A percentile compares a stretch with the other conserved stretches of the same genome.
Evolutionary conservation across 2,329 filamentous ascomycete genomes (phyloP).

Genomic region (Fusarium sp.): DNA sequence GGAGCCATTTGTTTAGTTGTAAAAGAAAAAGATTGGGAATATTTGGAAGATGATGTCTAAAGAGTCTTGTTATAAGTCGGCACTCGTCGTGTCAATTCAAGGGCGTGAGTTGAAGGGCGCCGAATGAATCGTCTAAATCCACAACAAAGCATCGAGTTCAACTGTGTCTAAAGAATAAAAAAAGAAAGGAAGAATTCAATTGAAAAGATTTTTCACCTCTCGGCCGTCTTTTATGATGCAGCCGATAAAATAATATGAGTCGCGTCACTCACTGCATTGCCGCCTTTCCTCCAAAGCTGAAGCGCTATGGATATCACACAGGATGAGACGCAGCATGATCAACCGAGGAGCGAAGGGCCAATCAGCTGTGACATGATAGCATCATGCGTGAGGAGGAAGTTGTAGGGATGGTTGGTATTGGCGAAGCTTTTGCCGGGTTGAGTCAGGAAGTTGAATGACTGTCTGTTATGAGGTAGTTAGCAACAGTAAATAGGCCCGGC

Average conservation of each 20-base stretch:
- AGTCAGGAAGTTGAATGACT: background rate
- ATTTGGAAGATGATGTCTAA: background rate
- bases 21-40: background rate
- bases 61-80: background rate
- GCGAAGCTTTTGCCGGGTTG: background rate
- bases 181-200: background rate
- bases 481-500: too few relatives aligned
- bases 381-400: background rate
- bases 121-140: background rate
- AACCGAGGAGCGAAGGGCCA: background rate
- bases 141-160: background rate
- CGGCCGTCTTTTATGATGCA: background rate
- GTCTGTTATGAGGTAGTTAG: background rate
- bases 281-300: constrained; percentile 11
- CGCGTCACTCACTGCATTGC: background rate
- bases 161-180: background rate
- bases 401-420: background rate
- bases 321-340: background rate
- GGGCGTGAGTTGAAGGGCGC: background rate
- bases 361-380: background rate
- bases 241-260: background rate
- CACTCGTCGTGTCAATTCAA: background rate
- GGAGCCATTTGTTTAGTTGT: background rate
- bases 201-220: background rate
- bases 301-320: background rate